phyloP scores from a whole-genome alignment of 305 asterid genomes.

The Fraxinus paxiana region DNA sequence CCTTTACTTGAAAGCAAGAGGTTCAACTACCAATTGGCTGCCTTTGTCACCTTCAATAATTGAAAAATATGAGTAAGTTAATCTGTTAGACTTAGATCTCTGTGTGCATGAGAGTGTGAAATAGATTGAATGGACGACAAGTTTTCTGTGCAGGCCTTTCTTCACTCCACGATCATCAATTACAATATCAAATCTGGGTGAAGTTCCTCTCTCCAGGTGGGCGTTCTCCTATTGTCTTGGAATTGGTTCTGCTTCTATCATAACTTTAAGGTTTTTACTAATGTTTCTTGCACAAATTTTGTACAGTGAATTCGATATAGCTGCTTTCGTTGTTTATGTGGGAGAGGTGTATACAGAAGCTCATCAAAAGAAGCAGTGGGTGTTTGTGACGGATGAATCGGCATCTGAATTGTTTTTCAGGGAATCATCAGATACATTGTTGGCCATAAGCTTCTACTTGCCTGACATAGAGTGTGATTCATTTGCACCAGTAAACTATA shows the following conservation, averaged over 20 bases:
- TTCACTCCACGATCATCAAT: slow-evolving; percentile 67
- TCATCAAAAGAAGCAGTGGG: slow-evolving; percentile 80
- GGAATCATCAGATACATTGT: slow-evolving; percentile 45
- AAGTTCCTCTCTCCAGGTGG: slow-evolving; percentile 73
- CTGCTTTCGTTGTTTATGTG: slow-evolving; percentile 69
- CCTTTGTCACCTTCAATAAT: slow-evolving; percentile 49
- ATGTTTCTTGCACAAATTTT: slow-evolving; percentile 30
- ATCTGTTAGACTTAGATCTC: slow-evolving; percentile 10
- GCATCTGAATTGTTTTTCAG: slow-evolving; percentile 28
- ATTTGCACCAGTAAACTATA: slow-evolving; percentile 50
- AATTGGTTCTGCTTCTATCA: slow-evolving; percentile 23
- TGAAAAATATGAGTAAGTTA: slow-evolving; percentile 58
- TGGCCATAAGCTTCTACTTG: slow-evolving; percentile 70
- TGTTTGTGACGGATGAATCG: slow-evolving; percentile 78
- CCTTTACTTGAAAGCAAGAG: slow-evolving; percentile 75
- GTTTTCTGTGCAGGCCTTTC: slow-evolving; percentile 56
- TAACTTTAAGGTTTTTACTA: slow-evolving; percentile 12
- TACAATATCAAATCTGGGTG: slow-evolving; percentile 59
- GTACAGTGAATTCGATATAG: slow-evolving; percentile 83
- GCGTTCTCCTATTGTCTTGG: slow-evolving; percentile 21
- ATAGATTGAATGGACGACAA: background rate
- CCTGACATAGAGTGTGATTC: slow-evolving; percentile 45
- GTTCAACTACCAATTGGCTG: slow-evolving; percentile 64
- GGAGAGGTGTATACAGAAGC: slow-evolving; percentile 67
- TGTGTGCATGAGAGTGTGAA: background rate